A percentile compares a stretch with the other conserved stretches of the same genome.
Evolutionary conservation across 2,329 filamentous ascomycete species (phyloP).

Genomic region (Phaeosphaeriaceae sp.): DNA sequence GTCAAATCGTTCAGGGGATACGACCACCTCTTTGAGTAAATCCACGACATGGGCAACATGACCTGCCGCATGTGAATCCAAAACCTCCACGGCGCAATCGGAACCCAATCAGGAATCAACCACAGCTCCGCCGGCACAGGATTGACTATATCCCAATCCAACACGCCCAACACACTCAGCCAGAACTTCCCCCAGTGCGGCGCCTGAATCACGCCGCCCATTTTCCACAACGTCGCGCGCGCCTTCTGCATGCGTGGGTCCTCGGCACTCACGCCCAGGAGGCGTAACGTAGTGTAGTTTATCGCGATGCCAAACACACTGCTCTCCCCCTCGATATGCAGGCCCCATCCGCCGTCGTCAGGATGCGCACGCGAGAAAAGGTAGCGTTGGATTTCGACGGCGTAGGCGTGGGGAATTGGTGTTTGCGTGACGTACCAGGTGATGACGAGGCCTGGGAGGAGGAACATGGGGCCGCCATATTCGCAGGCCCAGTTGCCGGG

Average conservation of each 20-base stretch:
- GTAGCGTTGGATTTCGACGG: slow-evolving; percentile 91
- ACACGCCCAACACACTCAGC: slow-evolving; percentile 83
- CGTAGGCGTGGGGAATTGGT: slow-evolving; percentile 78
- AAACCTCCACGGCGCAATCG: slow-evolving; percentile 90
- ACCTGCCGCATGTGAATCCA: slow-evolving; percentile 99
- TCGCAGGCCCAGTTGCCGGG: slow-evolving; percentile 96
- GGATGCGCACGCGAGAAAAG: slow-evolving; percentile 83
- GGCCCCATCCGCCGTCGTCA: slow-evolving; percentile 93
- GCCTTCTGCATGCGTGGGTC: slow-evolving; percentile 87
- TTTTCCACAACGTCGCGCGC: slow-evolving; percentile 77
- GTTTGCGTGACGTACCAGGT: slow-evolving; percentile 90
- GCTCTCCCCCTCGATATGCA: slow-evolving; percentile 93
- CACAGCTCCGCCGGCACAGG: slow-evolving; percentile 92
- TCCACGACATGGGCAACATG: slow-evolving; percentile 88
- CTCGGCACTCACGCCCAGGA: slow-evolving; percentile 83
- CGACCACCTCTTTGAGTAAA: slow-evolving; percentile 84
- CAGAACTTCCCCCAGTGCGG: slow-evolving; percentile 99
- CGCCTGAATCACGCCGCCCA: slow-evolving; percentile 81
- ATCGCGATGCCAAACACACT: slow-evolving; percentile 88
- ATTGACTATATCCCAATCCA: slow-evolving; percentile 91
- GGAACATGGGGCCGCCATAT: slow-evolving; percentile 97
- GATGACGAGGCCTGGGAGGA: slow-evolving; percentile 84
- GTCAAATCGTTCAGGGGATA: slow-evolving; percentile 78
- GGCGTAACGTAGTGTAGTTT: slow-evolving; percentile 82
- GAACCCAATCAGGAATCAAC: slow-evolving; percentile 90